Evolutionary conservation across 192 early-diverging fungal genomes (phyloP).

Genomic region (Gamsiella multidivaricata): DNA sequence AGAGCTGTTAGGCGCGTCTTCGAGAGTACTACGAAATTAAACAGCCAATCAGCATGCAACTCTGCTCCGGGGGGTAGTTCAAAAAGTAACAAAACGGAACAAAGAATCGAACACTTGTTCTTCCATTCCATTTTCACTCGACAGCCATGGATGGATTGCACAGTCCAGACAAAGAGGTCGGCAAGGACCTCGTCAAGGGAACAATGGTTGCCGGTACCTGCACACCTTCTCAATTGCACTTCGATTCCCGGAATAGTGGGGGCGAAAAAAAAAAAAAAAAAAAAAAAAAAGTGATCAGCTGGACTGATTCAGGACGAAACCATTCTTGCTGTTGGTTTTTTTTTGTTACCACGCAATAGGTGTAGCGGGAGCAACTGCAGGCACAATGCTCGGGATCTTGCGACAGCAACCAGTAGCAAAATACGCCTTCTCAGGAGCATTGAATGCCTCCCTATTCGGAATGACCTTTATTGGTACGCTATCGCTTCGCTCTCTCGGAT

Average conservation of each 20-base stretch:
- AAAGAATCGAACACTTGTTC: too few relatives aligned
- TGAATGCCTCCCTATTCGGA: slow-evolving; percentile 62
- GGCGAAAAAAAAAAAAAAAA: not conserved
- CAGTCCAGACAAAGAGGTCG: slow-evolving; percentile 28
- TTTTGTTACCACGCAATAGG: slow-evolving; percentile 17
- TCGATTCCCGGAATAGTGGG: not conserved
- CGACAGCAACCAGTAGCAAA: slow-evolving; percentile 55
- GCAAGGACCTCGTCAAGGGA: slow-evolving; percentile 42
- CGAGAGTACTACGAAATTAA: too few relatives aligned
- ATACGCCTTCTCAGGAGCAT: slow-evolving; percentile 57
- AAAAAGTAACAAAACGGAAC: too few relatives aligned
- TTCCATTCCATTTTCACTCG: not conserved
- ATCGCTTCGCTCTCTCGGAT: not conserved
- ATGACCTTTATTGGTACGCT: slow-evolving; percentile 64
- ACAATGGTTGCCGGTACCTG: slow-evolving; percentile 30
- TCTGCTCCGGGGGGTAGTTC: too few relatives aligned
- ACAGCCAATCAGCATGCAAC: too few relatives aligned
- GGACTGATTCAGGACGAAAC: not conserved
- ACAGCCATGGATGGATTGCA: slow-evolving; percentile 22
- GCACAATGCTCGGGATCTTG: slow-evolving; percentile 57
- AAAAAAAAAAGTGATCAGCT: not conserved
- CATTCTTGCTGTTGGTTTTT: not conserved
- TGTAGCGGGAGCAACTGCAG: slow-evolving; percentile 54
- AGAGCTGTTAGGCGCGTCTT: slow-evolving; percentile 51
- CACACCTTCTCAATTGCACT: not conserved